These are phyloP conservation scores for Chrysoporthe deuterocubensis DNA, from an alignment of 2,329 filamentous ascomycete genomes.

Conservation along the genomic window DNA sequence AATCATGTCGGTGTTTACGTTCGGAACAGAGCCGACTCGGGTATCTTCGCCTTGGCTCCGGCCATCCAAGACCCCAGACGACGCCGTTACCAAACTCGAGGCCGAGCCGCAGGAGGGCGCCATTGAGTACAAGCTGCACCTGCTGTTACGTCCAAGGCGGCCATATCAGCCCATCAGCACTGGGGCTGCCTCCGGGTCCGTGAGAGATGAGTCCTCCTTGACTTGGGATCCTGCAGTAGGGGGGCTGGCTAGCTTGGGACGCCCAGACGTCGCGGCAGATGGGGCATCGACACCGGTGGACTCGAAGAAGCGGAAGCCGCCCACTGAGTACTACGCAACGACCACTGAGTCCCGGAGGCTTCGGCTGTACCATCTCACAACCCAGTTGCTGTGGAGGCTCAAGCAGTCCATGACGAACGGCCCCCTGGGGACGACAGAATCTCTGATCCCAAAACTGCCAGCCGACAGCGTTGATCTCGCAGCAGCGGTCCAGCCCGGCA, in stretches of 20 bases:
- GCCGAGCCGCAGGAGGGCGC: constrained; percentile 93
- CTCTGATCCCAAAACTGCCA: constrained; percentile 76
- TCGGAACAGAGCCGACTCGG: constrained; percentile 82
- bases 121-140: constrained; percentile 94
- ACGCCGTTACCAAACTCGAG: constrained; percentile 71
- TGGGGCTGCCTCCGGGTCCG: constrained; percentile 17
- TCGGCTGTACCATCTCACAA: constrained; percentile 87
- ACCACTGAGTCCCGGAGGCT: constrained; percentile 75
- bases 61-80: constrained; percentile 49
- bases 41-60: constrained; percentile 90
- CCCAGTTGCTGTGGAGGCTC: constrained; percentile 90
- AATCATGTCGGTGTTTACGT: constrained; percentile 97
- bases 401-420: constrained; percentile 87
- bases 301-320: constrained; percentile 10
- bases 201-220: constrained; percentile 6
- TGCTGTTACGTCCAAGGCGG: constrained; percentile 81
- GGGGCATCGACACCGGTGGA: constrained; percentile 39
- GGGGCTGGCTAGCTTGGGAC: constrained; percentile 30
- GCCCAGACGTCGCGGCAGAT: neutral
- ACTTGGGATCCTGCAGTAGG: constrained; percentile 18
- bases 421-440: constrained; percentile 46
- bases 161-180: constrained; percentile 70
- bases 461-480: constrained; percentile 59
- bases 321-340: constrained; percentile 22
- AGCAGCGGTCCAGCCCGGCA: constrained; percentile 52